Evolutionary conservation across 1,284 basidiomycete genomes (phyloP), one percentile per base, ranked within the genome.

Genomic region (Fomitopsis palustris): DNA sequence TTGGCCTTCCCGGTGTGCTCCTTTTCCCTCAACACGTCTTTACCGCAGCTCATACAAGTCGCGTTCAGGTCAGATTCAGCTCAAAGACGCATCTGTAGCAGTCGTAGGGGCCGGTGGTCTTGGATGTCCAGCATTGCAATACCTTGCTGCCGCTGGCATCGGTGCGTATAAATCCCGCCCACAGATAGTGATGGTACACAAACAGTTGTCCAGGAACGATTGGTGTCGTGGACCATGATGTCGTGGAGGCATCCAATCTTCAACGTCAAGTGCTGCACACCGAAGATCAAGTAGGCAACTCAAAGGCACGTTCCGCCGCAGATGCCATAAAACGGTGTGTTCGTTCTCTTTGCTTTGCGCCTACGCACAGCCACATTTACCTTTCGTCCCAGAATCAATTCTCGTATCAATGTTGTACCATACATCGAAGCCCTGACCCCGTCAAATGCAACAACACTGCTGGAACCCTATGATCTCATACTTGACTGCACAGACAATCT

Each of bases 401-500:
- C 92, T 1, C 74, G 76, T 42, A 69, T 91, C 21, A 72, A 69
- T 6, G 75, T 93, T 35, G 77, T 85, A 29, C 73, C 85, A 0
- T 75, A 87, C 58, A 70, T 76, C 0, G 69, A 79, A 17, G 78
- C 86, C 0, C 77, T 96, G 31, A 75, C 77, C 0, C 70, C 89
- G 4, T 68, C 74, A 7, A 93, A 92, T 63, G 88, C 92, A 0
- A 61, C 83, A 14, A 58, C 72, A 3, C 73, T 92, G n/a, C 76
- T 96, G 6, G 64, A 71, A 4, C 70, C 77, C 1, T 91, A 90
- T 68, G 87, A 93, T 69, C 74, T 98, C 43, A 82, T 98, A 52
- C 79, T 99, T 16, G 97, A 99, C 76, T 98, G 96, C 77, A 98
- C 95, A 2, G 96, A 99, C 75, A 96, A 97, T 63, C 87, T 91